Percentiles rank a stretch among this genome's conserved stretches.
These are phyloP conservation scores for Boletellus dicymbophilus DNA, from an alignment of 1,284 basidiomycete species.

Conservation along the genomic window DNA sequence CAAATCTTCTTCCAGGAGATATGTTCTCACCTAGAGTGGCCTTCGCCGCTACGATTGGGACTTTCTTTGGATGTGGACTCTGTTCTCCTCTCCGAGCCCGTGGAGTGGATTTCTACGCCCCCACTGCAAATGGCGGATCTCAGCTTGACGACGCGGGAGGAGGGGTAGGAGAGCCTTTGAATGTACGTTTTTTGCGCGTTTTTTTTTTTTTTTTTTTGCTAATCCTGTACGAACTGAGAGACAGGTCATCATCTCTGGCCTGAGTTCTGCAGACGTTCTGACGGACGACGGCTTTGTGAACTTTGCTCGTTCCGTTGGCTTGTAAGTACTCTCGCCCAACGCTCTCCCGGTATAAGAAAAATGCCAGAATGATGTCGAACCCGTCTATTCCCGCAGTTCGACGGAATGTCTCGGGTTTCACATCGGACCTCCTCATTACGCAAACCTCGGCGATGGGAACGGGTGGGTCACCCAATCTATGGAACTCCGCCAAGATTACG, in stretches of 20 bases:
- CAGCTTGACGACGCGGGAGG: constrained; percentile 50
- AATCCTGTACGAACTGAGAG: background rate
- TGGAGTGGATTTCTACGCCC: constrained; percentile 44
- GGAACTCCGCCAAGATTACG: constrained; percentile 62
- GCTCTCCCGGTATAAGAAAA: background rate
- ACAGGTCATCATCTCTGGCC: constrained; percentile 54
- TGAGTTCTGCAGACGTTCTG: constrained; percentile 57
- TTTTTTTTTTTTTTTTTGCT: background rate
- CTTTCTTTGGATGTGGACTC: constrained; percentile 1
- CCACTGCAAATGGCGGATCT: constrained; percentile 48
- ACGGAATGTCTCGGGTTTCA: constrained; percentile 65
- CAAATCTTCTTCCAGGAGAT: background rate
- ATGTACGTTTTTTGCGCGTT: constrained; percentile 39
- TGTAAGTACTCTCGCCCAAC: constrained; percentile 41
- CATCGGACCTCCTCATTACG: constrained; percentile 54
- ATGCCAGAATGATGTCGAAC: background rate
- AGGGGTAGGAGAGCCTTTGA: constrained; percentile 58
- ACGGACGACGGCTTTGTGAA: constrained; percentile 56
- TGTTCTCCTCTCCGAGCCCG: constrained; percentile 1
- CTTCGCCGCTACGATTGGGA: background rate
- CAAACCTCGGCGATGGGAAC: constrained; percentile 65
- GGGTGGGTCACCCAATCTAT: constrained; percentile 46
- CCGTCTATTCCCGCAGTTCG: constrained; percentile 43
- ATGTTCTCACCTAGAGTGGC: constrained; percentile 1
- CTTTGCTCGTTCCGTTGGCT: constrained; percentile 58